phyloP scores from a whole-genome alignment of 2,329 filamentous ascomycete species.

The Monosporascus sp. region DNA sequence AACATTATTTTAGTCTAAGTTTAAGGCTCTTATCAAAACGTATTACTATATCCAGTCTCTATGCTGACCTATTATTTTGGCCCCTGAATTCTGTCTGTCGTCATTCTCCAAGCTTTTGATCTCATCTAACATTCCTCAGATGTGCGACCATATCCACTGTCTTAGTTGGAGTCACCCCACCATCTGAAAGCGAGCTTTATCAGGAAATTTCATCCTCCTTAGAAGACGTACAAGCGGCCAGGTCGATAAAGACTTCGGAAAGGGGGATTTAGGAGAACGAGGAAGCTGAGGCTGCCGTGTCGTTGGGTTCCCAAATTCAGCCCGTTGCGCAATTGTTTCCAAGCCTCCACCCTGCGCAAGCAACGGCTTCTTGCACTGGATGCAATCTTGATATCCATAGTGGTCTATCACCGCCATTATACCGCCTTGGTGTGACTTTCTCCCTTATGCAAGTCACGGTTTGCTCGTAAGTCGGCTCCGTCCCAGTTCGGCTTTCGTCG shows the following conservation, averaged over 20 bases:
- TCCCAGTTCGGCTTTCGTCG: constrained; percentile 6
- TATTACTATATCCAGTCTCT: not conserved
- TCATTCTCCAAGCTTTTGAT: not conserved
- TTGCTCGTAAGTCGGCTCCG: constrained; percentile 15
- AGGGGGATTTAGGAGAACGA: not conserved
- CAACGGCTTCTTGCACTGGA: constrained; percentile 7
- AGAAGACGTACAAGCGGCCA: not conserved
- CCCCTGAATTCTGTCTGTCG: not conserved
- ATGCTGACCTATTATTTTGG: not conserved
- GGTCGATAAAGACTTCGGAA: not conserved
- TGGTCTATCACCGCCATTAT: constrained; percentile 9
- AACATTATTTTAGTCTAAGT: not conserved
- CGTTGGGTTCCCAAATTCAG: not conserved
- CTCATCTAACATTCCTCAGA: not conserved
- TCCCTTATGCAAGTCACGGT: constrained; percentile 21
- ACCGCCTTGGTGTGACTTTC: constrained; percentile 6
- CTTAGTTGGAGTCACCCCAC: not conserved
- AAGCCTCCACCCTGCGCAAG: constrained; percentile 6
- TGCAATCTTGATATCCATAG: constrained; percentile 8
- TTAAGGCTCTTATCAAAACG: not conserved
- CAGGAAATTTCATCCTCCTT: not conserved
- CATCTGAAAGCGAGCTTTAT: not conserved
- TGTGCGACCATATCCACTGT: not conserved
- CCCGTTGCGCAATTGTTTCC: not conserved
- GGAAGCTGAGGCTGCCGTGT: not conserved